Conservation (phyloP, 2,329 filamentous ascomycete genomes). For the Claviceps paspali region DNA sequence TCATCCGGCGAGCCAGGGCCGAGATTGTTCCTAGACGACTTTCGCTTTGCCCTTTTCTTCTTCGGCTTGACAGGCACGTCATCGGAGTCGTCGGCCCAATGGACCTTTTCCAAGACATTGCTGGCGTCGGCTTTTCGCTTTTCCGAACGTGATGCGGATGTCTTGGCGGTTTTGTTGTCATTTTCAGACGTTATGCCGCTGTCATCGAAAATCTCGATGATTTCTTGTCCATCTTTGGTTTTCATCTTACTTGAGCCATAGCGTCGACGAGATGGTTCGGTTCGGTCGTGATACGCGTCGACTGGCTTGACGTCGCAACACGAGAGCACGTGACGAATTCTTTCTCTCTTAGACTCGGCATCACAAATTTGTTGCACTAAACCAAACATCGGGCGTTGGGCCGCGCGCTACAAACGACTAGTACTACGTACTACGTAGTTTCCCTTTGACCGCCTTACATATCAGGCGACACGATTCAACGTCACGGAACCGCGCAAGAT, state of each 20-base stretch:
- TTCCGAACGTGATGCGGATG: conserved; percentile 5
- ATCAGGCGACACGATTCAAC: too few species aligned
- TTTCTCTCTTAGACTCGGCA: too few species aligned
- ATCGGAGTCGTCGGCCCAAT: conserved; percentile 46
- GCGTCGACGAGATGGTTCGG: not conserved
- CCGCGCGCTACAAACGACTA: too few species aligned
- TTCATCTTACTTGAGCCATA: conserved; percentile 6
- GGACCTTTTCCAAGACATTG: conserved; percentile 26
- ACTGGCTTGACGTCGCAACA: not conserved
- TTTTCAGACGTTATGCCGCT: conserved; percentile 10
- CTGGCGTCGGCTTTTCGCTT: conserved; percentile 23
- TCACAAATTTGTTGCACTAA: too few species aligned
- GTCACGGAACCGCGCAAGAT: too few species aligned
- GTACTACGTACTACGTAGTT: too few species aligned
- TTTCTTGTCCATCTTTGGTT: conserved; percentile 1
- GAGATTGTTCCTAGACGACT: conserved; percentile 11
- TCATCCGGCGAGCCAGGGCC: conserved; percentile 25
- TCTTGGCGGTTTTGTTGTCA: conserved; percentile 10
- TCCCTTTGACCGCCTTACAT: too few species aligned
- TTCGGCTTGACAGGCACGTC: conserved; percentile 42
- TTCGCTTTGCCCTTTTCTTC: conserved; percentile 16
- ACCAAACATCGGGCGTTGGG: not conserved
- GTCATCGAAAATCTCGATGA: conserved; percentile 15
- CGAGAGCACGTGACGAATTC: conserved; percentile 2
- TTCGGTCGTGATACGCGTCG: not conserved